These are phyloP conservation scores for Colletotrichum acutatum DNA, from an alignment of 2,329 filamentous ascomycete species.

Conservation along the genomic window DNA sequence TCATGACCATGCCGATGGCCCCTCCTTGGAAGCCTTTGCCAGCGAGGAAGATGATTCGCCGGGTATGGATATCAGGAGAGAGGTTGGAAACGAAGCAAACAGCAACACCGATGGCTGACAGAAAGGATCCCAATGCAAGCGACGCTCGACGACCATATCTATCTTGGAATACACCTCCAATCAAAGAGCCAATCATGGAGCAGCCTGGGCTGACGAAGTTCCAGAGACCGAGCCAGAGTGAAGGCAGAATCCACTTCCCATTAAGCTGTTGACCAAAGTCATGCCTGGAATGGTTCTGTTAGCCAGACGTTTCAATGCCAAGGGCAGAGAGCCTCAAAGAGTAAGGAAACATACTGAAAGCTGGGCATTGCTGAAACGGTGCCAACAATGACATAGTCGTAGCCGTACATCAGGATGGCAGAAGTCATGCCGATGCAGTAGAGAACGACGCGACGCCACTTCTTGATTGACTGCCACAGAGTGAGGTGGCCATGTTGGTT, in stretches of 20 bases:
- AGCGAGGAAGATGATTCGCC: slow-evolving; percentile 53
- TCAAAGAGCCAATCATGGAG: slow-evolving; percentile 49
- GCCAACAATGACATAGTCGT: slow-evolving; percentile 44
- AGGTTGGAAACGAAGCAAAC: slow-evolving; percentile 41
- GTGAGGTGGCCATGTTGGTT: slow-evolving; percentile 35
- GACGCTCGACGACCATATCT: slow-evolving; percentile 49
- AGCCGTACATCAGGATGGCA: slow-evolving; percentile 43
- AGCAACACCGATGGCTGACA: slow-evolving; percentile 51
- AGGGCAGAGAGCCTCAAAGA: not conserved
- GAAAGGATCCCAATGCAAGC: slow-evolving; percentile 47
- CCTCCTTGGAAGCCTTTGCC: slow-evolving; percentile 59
- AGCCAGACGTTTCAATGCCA: not conserved
- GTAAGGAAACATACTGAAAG: slow-evolving; percentile 39
- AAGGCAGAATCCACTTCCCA: slow-evolving; percentile 50
- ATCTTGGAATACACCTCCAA: slow-evolving; percentile 53
- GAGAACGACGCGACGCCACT: slow-evolving; percentile 39
- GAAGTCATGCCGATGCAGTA: slow-evolving; percentile 42
- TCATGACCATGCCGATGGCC: slow-evolving; percentile 56
- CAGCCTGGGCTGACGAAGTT: slow-evolving; percentile 51
- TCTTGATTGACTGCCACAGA: slow-evolving; percentile 40
- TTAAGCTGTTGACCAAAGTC: slow-evolving; percentile 48
- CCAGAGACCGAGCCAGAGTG: slow-evolving; percentile 57
- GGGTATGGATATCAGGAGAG: slow-evolving; percentile 38
- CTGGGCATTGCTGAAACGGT: slow-evolving; percentile 45
- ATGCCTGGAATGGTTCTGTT: slow-evolving; percentile 29